Evolutionary conservation across 2,329 filamentous ascomycete species (phyloP), one percentile per base, ranked within the genome.

Genomic region (Volutella citrinella): DNA sequence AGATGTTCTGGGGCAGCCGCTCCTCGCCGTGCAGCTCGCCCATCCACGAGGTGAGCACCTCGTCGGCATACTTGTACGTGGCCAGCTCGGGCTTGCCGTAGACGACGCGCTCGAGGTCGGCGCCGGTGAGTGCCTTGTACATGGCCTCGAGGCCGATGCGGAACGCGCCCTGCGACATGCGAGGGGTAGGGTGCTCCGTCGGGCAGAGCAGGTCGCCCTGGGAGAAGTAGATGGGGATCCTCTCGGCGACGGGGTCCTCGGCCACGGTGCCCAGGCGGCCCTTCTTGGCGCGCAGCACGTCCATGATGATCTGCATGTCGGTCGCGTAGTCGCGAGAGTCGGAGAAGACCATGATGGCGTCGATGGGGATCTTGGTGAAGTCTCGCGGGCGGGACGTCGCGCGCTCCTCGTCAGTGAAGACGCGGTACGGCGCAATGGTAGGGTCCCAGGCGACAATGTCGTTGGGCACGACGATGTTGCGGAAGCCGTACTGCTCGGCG

Each of bases 271-370:
- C 90, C 8, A 94, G 58, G 30, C 84, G 74, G 46, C 84, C 84
- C 53, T 86, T 73, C 61, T 86, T 68, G 2, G 87, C 89, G 29
- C 93, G 71, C 4, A 95, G 68, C 10, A 94, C 64, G 57, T 96
- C 90, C 36, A 82, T 55, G 38, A 95, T 82, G 51, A 95, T 69
- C 57, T 91, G 84, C 10, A 79, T 78, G 59, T 95, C 89, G 12
- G 94, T 74, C 2, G 84, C 88, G 87, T 90, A 96, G 68, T 95
- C 89, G 38, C 90, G 79, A 4, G 90, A 88, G 60, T 95, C 90
- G 57, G 93, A 93, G 70, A 89, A 95, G 11, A 95, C 84, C 56
- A 95, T 83, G 20, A 95, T 77, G 9, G 87, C 88, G 52, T 93
- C 87, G 46, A 96, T 82, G 51, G 85, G 87, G 33, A 89, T 72